Conservation (phyloP, 306 rosid species). For the Malus sieversii region DNA sequence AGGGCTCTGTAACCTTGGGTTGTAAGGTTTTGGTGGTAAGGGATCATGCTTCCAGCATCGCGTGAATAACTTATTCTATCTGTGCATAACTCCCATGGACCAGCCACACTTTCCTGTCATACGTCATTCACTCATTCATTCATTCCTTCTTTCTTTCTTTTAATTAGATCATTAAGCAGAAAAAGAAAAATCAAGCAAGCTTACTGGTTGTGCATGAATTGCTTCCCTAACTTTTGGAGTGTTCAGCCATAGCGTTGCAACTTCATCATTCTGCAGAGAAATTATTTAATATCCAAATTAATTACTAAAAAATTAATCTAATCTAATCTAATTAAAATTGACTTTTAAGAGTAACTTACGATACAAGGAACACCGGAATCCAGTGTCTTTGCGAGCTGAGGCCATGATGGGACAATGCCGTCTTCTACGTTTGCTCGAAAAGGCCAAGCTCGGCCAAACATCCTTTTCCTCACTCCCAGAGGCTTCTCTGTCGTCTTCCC, state of each 20-base stretch:
- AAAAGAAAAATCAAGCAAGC: background rate
- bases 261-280: conserved; percentile 44
- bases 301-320: background rate
- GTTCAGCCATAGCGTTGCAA: conserved; percentile 60
- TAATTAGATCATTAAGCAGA: background rate
- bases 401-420: conserved; percentile 65
- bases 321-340: background rate
- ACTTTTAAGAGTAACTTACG: conserved; percentile 15
- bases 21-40: conserved; percentile 61
- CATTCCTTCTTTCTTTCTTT: background rate
- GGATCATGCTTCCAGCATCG: conserved; percentile 69
- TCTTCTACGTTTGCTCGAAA: conserved; percentile 41
- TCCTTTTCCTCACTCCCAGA: conserved; percentile 52
- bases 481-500: conserved; percentile 52
- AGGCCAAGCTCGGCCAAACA: conserved; percentile 86
- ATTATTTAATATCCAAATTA: background rate
- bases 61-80: conserved; percentile 17
- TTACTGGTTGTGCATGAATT: conserved; percentile 52
- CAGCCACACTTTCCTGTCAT: conserved; percentile 41
- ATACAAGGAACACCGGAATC: conserved; percentile 23
- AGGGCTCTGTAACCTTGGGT: conserved; percentile 45
- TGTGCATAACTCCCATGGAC: conserved; percentile 58
- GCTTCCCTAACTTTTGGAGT: conserved; percentile 49
- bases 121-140: background rate
- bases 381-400: conserved; percentile 19